phyloP scores from a whole-genome alignment of 495 filamentous ascomycete genomes.

The Aspergillus mulundensis region DNA sequence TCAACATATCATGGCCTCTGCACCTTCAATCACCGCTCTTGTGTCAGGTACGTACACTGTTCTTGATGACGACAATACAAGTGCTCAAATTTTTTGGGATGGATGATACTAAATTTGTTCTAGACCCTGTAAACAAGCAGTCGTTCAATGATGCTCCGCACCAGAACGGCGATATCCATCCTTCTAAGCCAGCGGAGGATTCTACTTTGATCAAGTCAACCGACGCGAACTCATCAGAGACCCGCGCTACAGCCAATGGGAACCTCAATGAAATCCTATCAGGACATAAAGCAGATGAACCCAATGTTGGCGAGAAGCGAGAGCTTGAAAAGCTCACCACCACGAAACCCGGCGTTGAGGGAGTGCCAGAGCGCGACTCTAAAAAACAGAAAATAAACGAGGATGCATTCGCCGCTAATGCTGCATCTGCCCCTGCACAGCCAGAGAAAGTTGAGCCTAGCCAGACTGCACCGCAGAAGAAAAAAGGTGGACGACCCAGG shows the following conservation, averaged over 20 bases:
- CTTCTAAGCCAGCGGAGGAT: neutral
- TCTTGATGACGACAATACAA: too few species aligned
- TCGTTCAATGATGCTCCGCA: neutral
- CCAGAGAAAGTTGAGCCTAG: neutral
- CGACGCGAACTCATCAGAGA: slow-evolving; percentile 14
- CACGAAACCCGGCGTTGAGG: neutral
- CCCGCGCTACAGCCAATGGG: neutral
- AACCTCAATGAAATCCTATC: neutral
- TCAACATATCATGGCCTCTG: slow-evolving; percentile 26
- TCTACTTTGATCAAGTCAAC: neutral
- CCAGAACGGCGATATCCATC: slow-evolving; percentile 5
- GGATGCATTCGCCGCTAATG: slow-evolving; percentile 15
- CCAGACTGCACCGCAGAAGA: slow-evolving; percentile 21
- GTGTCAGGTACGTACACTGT: slow-evolving; percentile 23
- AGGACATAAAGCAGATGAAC: slow-evolving; percentile 15
- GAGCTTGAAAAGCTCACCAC: slow-evolving; percentile 22
- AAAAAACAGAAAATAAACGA: slow-evolving; percentile 32
- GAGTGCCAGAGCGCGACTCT: slow-evolving; percentile 16
- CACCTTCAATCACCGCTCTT: slow-evolving; percentile 15
- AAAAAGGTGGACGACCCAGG: slow-evolving; percentile 31
- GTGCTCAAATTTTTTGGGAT: too few species aligned
- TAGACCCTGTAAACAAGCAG: slow-evolving; percentile 5
- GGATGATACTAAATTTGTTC: neutral
- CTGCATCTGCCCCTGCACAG: slow-evolving; percentile 4
- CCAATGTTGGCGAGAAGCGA: slow-evolving; percentile 29